Conservation (phyloP, 768 basidiomycete species). For the Suillus luteus region DNA sequence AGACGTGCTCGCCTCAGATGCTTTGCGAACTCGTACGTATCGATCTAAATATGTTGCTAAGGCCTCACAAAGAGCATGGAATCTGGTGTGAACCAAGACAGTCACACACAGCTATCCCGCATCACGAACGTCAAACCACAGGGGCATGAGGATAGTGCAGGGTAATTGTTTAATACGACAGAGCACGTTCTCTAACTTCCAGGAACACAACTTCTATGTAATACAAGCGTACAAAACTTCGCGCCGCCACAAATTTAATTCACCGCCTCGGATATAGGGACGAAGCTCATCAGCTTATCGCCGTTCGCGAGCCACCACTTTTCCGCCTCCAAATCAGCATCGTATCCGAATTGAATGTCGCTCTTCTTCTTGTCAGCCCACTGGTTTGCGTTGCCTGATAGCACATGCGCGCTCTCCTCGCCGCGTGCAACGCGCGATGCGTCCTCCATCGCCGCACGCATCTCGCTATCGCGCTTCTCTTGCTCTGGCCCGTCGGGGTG, state of each 20-base stretch:
- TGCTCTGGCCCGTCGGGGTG: slow-evolving; percentile 57
- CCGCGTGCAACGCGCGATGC: slow-evolving; percentile 32
- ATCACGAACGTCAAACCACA: background rate
- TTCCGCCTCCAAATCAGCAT: slow-evolving; percentile 53
- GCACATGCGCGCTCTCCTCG: slow-evolving; percentile 15
- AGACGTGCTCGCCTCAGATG: background rate
- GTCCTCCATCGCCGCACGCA: slow-evolving; percentile 51
- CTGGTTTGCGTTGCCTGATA: slow-evolving; percentile 47
- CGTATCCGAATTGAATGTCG: slow-evolving; percentile 50
- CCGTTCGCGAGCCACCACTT: slow-evolving; percentile 50
- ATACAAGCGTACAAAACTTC: background rate
- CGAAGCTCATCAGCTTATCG: slow-evolving; percentile 14
- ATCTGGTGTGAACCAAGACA: background rate
- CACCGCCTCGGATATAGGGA: background rate
- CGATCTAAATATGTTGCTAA: background rate
- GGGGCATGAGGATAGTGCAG: background rate
- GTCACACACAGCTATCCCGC: background rate
- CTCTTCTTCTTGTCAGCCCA: slow-evolving; percentile 62
- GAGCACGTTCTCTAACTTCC: background rate
- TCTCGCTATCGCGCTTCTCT: slow-evolving; percentile 48
- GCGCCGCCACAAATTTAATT: background rate
- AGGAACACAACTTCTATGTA: background rate
- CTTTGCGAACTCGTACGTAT: background rate
- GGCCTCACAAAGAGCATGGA: background rate
- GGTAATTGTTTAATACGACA: background rate